A percentile compares a stretch with the other conserved stretches of the same genome.
These are phyloP conservation scores for Fonsecaea multimorphosa DNA, from an alignment of 2,329 filamentous ascomycete species.

Conservation along the genomic window DNA sequence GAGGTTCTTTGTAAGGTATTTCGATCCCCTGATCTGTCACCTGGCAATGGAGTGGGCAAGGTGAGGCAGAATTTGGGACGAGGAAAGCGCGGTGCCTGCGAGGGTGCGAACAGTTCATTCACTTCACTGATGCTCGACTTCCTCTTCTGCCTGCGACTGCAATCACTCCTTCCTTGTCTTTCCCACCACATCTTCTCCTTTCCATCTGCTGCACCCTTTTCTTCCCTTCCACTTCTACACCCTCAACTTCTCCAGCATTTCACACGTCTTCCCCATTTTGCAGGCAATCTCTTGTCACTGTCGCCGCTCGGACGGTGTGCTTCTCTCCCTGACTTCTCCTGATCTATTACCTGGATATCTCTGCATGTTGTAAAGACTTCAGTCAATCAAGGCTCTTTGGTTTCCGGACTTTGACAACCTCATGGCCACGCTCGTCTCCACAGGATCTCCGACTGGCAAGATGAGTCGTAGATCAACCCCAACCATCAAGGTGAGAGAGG, in stretches of 20 bases:
- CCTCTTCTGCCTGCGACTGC: constrained; percentile 9
- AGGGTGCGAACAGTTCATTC: too few species aligned
- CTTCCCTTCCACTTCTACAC: not conserved
- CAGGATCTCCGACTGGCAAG: constrained; percentile 32
- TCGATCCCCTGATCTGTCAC: not conserved
- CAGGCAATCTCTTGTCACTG: constrained; percentile 26
- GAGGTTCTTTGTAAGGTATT: not conserved
- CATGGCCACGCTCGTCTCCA: constrained; percentile 35
- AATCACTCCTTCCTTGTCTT: not conserved
- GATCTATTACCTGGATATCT: constrained; percentile 31
- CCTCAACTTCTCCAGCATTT: constrained; percentile 34
- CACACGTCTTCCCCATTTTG: constrained; percentile 28
- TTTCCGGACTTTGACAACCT: not conserved
- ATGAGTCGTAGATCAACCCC: constrained; percentile 38
- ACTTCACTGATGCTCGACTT: constrained; percentile 7
- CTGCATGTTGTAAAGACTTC: constrained; percentile 29
- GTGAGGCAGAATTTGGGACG: not conserved
- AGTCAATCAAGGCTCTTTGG: constrained; percentile 5
- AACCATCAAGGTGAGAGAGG: constrained; percentile 34
- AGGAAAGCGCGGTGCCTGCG: not conserved
- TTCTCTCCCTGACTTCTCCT: constrained; percentile 22
- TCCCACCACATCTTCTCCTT: constrained; percentile 35
- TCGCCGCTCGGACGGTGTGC: constrained; percentile 22
- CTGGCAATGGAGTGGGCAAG: not conserved
- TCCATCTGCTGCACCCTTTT: constrained; percentile 12